Evolutionary conservation across 1,284 basidiomycete species (phyloP), one percentile per base, ranked within the genome.

Genomic region (Trametes sp.): DNA sequence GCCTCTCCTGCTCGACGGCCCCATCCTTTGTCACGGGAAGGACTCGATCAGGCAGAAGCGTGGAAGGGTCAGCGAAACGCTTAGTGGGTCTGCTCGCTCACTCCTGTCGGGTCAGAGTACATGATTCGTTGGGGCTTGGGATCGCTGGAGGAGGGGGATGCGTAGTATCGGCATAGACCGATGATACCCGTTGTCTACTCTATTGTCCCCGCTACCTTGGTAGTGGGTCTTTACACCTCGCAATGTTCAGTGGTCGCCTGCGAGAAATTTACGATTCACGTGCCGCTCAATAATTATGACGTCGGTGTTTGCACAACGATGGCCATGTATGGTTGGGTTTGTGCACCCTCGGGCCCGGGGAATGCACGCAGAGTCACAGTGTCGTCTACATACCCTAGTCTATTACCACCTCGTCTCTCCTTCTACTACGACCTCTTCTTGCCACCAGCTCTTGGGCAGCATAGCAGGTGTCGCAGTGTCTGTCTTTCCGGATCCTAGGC

Each of bases 11-110:
- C 59, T 61, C 44, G 59, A 57, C 4, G 41, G 35, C 1, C 54
- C 54, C 6, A 23, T 57, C 28, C 49, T 61, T 5, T 56, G 49
- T 21, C 38, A 38, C 38, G 59, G 54, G 44, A 54, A 49, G 52
- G 45, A 33, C 8, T 60, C 59, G 8, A 26, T 41, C 23, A 48
- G 36, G 50, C 29, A 36, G 51, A 54, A 57, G 49, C 13, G 19
- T 2, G 5, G 1, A 5, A 29, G 28, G 7, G 13, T 24, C n/a
- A 21, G 28, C 35, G 6, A 35, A 49, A 50, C 28, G 33, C 14
- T 46, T n/a, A 46, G 33, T 19, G 31, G 31, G 6, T 21, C 55
- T 24, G 38, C 33, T 13, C 45, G 49, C 13, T 16, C 41, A 21
- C 14, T 56, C 48, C 16, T 56, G 31, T 63, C 50, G 16, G 50